Percentiles rank a stretch among this genome's conserved stretches.
Evolutionary conservation across 2,329 filamentous ascomycete genomes (phyloP).

Genomic region (Hirsutella minnesotensis): DNA sequence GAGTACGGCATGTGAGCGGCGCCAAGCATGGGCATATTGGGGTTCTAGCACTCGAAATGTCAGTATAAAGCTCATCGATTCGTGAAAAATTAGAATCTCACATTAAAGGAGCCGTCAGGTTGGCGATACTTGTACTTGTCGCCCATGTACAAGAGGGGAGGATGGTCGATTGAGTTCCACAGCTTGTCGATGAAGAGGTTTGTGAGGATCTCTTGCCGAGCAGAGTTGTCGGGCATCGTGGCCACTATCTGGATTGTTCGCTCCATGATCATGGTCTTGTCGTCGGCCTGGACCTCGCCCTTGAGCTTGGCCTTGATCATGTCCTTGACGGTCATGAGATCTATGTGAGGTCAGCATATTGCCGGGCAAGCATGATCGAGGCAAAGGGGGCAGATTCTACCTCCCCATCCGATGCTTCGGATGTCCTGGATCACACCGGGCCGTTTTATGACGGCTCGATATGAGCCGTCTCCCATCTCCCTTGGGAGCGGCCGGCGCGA

Average conservation of each 20-base stretch:
- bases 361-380: no score
- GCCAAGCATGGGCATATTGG: constrained; percentile 51
- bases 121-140: constrained; percentile 53
- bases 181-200: constrained; percentile 56
- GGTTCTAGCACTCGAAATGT: no score
- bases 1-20: constrained; percentile 58
- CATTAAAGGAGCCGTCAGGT: constrained; percentile 60
- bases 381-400: constrained; percentile 15
- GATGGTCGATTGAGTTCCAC: constrained; percentile 62
- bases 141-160: constrained; percentile 53
- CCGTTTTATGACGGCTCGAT: constrained; percentile 33
- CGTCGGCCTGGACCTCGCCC: constrained; percentile 52
- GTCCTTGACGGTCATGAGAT: constrained; percentile 50
- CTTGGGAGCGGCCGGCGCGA: constrained; percentile 51
- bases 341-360: constrained; percentile 21
- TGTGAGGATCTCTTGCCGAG: constrained; percentile 49
- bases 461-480: constrained; percentile 51
- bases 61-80: no score
- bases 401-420: constrained; percentile 36
- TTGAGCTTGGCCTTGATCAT: constrained; percentile 51
- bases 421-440: constrained; percentile 45
- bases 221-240: constrained; percentile 49
- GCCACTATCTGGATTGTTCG: constrained; percentile 58
- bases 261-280: constrained; percentile 71
- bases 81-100: no score